Conservation (phyloP, 768 basidiomycete genomes). For the Phylloporus sp. region DNA sequence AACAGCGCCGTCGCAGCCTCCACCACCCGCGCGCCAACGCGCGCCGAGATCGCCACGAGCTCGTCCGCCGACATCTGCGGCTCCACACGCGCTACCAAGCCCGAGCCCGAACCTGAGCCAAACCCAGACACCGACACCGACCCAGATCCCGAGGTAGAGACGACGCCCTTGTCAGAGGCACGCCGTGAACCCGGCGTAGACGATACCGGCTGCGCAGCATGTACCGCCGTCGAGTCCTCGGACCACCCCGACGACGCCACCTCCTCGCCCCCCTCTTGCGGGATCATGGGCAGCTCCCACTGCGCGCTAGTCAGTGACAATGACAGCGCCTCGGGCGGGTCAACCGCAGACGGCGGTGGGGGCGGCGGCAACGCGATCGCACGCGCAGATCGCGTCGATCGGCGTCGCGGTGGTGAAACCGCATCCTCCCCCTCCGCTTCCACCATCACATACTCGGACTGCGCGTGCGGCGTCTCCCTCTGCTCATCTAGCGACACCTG, state of each 20-base stretch:
- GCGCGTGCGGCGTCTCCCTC: constrained; percentile 20
- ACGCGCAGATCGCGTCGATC: constrained; percentile 26
- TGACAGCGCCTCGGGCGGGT: constrained; percentile 32
- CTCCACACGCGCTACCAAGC: neutral
- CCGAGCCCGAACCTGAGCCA: neutral
- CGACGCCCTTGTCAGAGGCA: constrained; percentile 5
- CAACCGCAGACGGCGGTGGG: constrained; percentile 36
- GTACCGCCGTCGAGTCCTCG: constrained; percentile 46
- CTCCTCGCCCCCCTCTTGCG: constrained; percentile 42
- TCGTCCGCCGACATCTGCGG: constrained; percentile 51
- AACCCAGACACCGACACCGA: constrained; percentile 10
- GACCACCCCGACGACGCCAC: constrained; percentile 59
- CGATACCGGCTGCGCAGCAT: constrained; percentile 19
- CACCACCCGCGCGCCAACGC: constrained; percentile 71
- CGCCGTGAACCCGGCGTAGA: constrained; percentile 7
- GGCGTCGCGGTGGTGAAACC: constrained; percentile 37
- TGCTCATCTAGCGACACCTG: constrained; percentile 35
- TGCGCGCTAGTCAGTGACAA: constrained; percentile 37
- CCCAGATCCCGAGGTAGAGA: neutral
- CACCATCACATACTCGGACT: constrained; percentile 62
- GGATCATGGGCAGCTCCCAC: constrained; percentile 66
- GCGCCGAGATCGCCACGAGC: constrained; percentile 64
- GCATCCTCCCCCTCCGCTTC: constrained; percentile 45
- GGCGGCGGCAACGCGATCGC: constrained; percentile 32
- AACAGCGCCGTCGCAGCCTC: constrained; percentile 63